These are phyloP conservation scores for Ophiocordyceps camponoti-rufipedis DNA, from an alignment of 2,329 filamentous ascomycete genomes.

Conservation along the genomic window DNA sequence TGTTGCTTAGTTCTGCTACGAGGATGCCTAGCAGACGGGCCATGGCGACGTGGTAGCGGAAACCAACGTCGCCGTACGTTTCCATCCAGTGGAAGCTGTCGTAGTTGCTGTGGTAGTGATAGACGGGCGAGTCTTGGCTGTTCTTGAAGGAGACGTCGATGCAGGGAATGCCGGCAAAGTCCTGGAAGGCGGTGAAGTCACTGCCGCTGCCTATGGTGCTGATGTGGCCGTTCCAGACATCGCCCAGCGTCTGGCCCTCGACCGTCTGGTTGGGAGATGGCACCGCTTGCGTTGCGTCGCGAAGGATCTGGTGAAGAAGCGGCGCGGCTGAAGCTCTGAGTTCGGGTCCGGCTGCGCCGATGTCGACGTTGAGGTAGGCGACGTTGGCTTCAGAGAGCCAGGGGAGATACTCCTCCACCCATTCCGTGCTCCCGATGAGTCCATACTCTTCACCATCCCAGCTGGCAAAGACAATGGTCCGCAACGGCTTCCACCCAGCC, in stretches of 20 bases:
- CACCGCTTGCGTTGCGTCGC: slow-evolving; percentile 45
- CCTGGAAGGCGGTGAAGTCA: slow-evolving; percentile 60
- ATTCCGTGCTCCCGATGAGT: slow-evolving; percentile 73
- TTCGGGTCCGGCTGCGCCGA: slow-evolving; percentile 46
- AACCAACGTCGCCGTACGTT: slow-evolving; percentile 53
- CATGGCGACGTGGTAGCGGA: slow-evolving; percentile 47
- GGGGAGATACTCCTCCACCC: slow-evolving; percentile 77
- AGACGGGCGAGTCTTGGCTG: slow-evolving; percentile 32
- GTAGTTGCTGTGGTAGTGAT: slow-evolving; percentile 84
- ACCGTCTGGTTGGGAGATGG: slow-evolving; percentile 64
- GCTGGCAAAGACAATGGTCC: slow-evolving; percentile 78
- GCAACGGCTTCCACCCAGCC: slow-evolving; percentile 41
- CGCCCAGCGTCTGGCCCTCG: slow-evolving; percentile 47
- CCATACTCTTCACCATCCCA: slow-evolving; percentile 80
- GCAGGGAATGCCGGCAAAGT: slow-evolving; percentile 48
- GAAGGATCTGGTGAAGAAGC: slow-evolving; percentile 54
- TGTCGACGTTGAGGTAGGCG: slow-evolving; percentile 76
- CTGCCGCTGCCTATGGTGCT: slow-evolving; percentile 52
- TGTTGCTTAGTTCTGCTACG: slow-evolving; percentile 41
- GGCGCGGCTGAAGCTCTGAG: slow-evolving; percentile 54
- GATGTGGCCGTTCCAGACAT: slow-evolving; percentile 46
- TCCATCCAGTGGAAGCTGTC: slow-evolving; percentile 85
- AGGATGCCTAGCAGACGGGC: slow-evolving; percentile 47
- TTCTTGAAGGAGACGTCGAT: slow-evolving; percentile 42
- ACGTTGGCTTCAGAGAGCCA: slow-evolving; percentile 60